Conservation (phyloP, 192 early-diverging fungal genomes). For the Linnemannia zychae region DNA sequence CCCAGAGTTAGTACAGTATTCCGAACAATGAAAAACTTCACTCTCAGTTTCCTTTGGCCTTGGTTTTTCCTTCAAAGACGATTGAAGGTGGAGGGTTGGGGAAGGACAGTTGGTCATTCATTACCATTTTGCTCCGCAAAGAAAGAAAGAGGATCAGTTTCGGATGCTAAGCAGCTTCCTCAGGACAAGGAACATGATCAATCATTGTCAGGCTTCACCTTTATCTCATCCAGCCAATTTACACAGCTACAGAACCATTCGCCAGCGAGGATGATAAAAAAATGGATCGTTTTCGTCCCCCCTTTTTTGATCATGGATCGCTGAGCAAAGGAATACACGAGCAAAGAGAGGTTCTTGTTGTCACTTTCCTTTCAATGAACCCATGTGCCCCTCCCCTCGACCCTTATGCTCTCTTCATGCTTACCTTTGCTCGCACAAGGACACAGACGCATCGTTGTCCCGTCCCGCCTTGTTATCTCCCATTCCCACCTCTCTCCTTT, state of each 20-base stretch:
- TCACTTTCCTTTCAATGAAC: neutral
- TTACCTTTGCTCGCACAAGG: neutral
- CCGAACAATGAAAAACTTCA: neutral
- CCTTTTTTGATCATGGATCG: neutral
- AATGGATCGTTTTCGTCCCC: neutral
- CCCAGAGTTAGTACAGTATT: neutral
- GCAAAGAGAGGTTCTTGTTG: no score
- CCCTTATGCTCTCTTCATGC: neutral
- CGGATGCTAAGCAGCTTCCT: neutral
- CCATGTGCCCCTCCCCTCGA: neutral
- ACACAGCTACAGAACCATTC: neutral
- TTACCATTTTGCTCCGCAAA: neutral
- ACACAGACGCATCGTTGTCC: neutral
- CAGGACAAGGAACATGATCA: constrained; percentile 5
- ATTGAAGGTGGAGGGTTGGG: neutral
- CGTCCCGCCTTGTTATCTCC: neutral
- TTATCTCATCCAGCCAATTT: neutral
- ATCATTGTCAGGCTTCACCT: neutral
- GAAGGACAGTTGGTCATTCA: neutral
- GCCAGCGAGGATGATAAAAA: neutral
- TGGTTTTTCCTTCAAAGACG: neutral
- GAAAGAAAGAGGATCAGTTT: neutral
- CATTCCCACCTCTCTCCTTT: neutral
- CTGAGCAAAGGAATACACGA: neutral
- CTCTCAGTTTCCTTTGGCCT: neutral